A percentile compares a stretch with the other conserved stretches of the same genome.
phyloP scores from a whole-genome alignment of 495 filamentous ascomycete genomes.

The Collariella sp. region DNA sequence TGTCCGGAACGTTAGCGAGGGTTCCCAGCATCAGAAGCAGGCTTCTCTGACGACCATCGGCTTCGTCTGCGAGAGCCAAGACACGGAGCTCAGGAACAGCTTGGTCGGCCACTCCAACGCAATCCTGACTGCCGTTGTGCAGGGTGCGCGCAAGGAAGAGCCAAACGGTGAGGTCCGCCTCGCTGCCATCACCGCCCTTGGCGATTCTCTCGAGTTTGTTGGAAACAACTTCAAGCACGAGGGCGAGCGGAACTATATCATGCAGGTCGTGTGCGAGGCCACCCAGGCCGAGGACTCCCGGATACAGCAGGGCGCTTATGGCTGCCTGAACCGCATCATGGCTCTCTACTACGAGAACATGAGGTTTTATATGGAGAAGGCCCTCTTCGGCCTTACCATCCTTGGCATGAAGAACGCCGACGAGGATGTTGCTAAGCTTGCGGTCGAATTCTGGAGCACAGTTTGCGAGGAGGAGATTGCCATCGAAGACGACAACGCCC shows the following conservation, averaged over 20 bases:
- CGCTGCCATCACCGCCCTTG: slow-evolving; percentile 85
- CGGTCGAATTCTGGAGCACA: slow-evolving; percentile 99
- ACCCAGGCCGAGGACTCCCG: slow-evolving; percentile 82
- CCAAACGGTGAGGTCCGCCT: slow-evolving; percentile 78
- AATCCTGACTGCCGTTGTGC: slow-evolving; percentile 94
- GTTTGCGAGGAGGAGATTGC: slow-evolving; percentile 97
- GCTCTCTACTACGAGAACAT: slow-evolving; percentile 97
- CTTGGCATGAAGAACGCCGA: slow-evolving; percentile 97
- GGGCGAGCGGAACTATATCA: slow-evolving; percentile 98
- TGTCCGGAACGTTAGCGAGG: slow-evolving; percentile 84
- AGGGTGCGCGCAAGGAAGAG: slow-evolving; percentile 95
- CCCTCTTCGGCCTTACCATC: slow-evolving; percentile 94
- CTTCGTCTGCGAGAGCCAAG: slow-evolving; percentile 94
- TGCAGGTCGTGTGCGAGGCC: slow-evolving; percentile 99
- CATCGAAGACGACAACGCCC: slow-evolving; percentile 92
- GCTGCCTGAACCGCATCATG: slow-evolving; percentile 97
- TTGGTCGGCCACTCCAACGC: slow-evolving; percentile 86
- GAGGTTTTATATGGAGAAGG: slow-evolving; percentile 99
- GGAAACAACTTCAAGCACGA: slow-evolving; percentile 97
- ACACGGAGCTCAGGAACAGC: slow-evolving; percentile 72
- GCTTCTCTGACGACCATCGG: slow-evolving; percentile 88
- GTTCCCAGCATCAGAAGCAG: slow-evolving; percentile 81
- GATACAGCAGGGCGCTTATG: slow-evolving; percentile 92
- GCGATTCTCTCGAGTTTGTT: slow-evolving; percentile 97
- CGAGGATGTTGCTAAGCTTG: slow-evolving; percentile 95